Conservation (phyloP, 2,329 filamentous ascomycete genomes). For the Aspergillus tanneri region DNA sequence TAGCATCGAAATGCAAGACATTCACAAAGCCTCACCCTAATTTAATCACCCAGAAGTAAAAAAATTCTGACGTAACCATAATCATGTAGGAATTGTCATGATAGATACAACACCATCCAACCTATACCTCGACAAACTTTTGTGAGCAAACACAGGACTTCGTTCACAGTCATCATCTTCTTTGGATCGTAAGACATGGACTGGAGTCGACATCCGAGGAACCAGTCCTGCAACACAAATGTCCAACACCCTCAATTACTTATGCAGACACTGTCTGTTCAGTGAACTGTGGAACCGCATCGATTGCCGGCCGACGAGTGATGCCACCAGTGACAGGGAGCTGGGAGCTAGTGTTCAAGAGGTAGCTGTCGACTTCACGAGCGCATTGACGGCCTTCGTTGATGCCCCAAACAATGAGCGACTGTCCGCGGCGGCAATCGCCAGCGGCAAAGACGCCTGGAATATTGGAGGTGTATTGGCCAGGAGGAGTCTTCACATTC, state of each 20-base stretch:
- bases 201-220: slow-evolving; percentile 8
- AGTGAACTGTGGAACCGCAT: slow-evolving; percentile 39
- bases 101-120: slow-evolving; percentile 4
- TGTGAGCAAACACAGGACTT: slow-evolving; percentile 11
- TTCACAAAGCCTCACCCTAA: background rate
- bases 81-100: slow-evolving; percentile 8
- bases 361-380: slow-evolving; percentile 85
- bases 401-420: slow-evolving; percentile 96
- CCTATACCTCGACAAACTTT: slow-evolving; percentile 9
- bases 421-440: slow-evolving; percentile 92
- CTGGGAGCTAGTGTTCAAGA: slow-evolving; percentile 70
- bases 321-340: slow-evolving; percentile 93
- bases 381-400: slow-evolving; percentile 94
- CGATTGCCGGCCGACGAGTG: slow-evolving; percentile 69
- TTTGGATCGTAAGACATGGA: slow-evolving; percentile 15
- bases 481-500: slow-evolving; percentile 90
- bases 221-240: slow-evolving; percentile 11
- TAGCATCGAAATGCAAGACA: slow-evolving; percentile 1
- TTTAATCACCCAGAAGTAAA: background rate
- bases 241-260: background rate
- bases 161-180: slow-evolving; percentile 16
- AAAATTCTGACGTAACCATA: slow-evolving; percentile 1
- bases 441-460: slow-evolving; percentile 89
- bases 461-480: slow-evolving; percentile 84
- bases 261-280: slow-evolving; percentile 34